Evolutionary conservation across 2,329 filamentous ascomycete species (phyloP).

Genomic region (Phoma sp.): DNA sequence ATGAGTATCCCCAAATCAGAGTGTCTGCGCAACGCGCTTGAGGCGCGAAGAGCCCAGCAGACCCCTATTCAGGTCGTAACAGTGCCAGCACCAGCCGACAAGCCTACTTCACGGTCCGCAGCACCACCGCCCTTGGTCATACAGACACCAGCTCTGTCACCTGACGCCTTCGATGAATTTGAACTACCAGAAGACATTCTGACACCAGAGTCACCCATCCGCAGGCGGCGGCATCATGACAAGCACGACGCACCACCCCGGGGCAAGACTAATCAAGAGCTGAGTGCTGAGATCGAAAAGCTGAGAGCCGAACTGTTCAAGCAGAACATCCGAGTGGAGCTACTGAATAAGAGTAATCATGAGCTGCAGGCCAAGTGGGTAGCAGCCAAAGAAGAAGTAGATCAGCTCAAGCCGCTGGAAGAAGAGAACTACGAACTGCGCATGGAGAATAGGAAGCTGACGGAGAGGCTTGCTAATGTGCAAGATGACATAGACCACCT

Average conservation of each 20-base stretch:
- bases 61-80: slow-evolving; percentile 18
- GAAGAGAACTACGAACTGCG: slow-evolving; percentile 35
- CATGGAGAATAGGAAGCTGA: slow-evolving; percentile 31
- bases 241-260: slow-evolving; percentile 25
- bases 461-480: slow-evolving; percentile 27
- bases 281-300: slow-evolving; percentile 35
- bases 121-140: slow-evolving; percentile 8
- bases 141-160: slow-evolving; percentile 16
- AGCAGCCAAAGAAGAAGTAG: slow-evolving; percentile 29
- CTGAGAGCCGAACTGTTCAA: slow-evolving; percentile 38
- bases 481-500: slow-evolving; percentile 25
- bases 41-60: slow-evolving; percentile 37
- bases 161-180: slow-evolving; percentile 29
- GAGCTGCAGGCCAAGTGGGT: slow-evolving; percentile 37
- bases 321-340: slow-evolving; percentile 39
- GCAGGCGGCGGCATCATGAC: slow-evolving; percentile 36
- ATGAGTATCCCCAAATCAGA: slow-evolving; percentile 42
- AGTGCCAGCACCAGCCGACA: background rate
- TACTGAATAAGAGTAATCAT: slow-evolving; percentile 39
- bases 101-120: background rate
- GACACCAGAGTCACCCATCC: slow-evolving; percentile 34
- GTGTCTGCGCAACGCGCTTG: slow-evolving; percentile 40
- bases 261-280: slow-evolving; percentile 36
- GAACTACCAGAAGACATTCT: slow-evolving; percentile 43
- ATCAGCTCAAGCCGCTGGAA: slow-evolving; percentile 35